Evolutionary conservation across 257 asterid species (phyloP).

Genomic region (Cinchona pubescens): DNA sequence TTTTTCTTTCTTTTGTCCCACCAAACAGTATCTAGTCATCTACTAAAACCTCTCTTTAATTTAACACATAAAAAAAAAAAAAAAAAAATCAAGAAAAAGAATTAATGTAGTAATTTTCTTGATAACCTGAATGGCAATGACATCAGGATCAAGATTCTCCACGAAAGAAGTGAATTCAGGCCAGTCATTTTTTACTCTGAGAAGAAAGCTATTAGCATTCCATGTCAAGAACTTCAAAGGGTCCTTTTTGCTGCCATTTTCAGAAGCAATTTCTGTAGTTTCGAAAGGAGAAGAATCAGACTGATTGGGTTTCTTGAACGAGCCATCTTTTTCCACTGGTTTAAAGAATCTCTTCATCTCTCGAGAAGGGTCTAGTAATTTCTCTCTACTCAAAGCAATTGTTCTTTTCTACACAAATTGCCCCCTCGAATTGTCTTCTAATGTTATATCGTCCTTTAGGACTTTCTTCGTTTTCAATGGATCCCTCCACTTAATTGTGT

Average conservation of each 20-base stretch:
- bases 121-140: conserved; percentile 80
- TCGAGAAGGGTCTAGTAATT: not conserved
- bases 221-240: conserved; percentile 83
- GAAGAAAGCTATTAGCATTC: conserved; percentile 89
- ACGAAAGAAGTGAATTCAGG: conserved; percentile 66
- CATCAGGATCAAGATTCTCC: conserved; percentile 73
- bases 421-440: no score
- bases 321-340: conserved; percentile 70
- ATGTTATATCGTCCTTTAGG: no score
- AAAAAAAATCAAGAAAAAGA: not conserved
- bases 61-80: not conserved
- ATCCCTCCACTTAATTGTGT: no score
- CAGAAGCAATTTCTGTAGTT: conserved; percentile 28
- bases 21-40: not conserved
- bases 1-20: no score
- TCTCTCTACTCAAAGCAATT: not conserved
- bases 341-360: conserved; percentile 87
- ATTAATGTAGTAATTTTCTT: not conserved
- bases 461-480: no score
- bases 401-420: no score
- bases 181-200: conserved; percentile 74
- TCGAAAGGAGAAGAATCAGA: conserved; percentile 34
- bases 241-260: conserved; percentile 37
- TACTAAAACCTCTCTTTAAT: not conserved
- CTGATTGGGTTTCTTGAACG: conserved; percentile 61